These are phyloP conservation scores for Neurospora intermedia DNA, from an alignment of 495 filamentous ascomycete species.

Conservation along the genomic window DNA sequence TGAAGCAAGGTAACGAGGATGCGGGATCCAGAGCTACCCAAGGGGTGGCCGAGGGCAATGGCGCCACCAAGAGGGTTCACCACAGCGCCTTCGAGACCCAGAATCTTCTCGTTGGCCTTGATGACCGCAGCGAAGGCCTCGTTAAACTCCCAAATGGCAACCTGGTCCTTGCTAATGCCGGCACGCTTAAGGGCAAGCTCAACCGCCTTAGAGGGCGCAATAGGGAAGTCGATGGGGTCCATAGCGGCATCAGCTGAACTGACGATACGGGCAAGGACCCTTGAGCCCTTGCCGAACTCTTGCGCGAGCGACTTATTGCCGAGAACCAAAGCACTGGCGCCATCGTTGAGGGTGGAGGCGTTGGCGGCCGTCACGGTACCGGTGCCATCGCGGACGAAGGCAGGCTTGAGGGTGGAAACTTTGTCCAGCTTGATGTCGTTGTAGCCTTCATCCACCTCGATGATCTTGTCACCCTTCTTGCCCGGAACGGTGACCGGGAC, in stretches of 20 bases:
- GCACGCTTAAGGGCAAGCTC: conserved; percentile 82
- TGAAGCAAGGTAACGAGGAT: conserved; percentile 88
- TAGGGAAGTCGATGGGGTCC: conserved; percentile 89
- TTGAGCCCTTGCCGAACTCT: conserved; percentile 58
- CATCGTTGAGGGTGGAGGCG: conserved; percentile 85
- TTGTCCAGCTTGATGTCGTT: conserved; percentile 76
- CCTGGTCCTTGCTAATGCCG: conserved; percentile 78
- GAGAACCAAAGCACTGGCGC: conserved; percentile 82
- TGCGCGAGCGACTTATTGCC: conserved; percentile 64
- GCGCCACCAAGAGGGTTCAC: conserved; percentile 88
- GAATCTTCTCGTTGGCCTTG: conserved; percentile 88
- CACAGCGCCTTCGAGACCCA: conserved; percentile 61
- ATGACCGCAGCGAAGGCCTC: conserved; percentile 96
- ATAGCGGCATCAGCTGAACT: conserved; percentile 82
- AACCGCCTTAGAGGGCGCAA: conserved; percentile 86
- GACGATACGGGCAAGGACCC: conserved; percentile 76
- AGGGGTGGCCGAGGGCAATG: conserved; percentile 85
- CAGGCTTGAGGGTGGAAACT: conserved; percentile 76
- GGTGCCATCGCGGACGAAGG: conserved; percentile 70
- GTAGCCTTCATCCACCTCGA: conserved; percentile 80
- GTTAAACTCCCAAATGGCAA: conserved; percentile 95
- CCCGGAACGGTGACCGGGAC: conserved; percentile 71
- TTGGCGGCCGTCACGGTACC: conserved; percentile 95
- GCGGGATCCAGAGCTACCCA: conserved; percentile 87
- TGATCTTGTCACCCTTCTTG: conserved; percentile 70